phyloP scores from a whole-genome alignment of 768 basidiomycete species.

The Lentinula edodes region DNA sequence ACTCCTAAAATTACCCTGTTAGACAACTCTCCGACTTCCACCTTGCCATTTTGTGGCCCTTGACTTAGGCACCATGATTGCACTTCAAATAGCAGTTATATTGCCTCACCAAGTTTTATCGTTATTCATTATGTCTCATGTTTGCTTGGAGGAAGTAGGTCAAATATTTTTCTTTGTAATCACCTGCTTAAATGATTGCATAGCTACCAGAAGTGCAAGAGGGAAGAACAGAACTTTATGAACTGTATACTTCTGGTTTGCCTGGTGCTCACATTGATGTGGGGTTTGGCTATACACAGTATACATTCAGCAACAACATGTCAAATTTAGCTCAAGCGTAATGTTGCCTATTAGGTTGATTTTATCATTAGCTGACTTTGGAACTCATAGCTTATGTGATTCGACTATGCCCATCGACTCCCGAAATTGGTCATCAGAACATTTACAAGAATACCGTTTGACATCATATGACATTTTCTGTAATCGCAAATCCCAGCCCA shows the following conservation, averaged over 20 bases:
- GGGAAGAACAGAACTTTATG: not conserved
- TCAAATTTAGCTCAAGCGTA: not conserved
- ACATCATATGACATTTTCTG: slow-evolving; percentile 13
- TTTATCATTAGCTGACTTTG: not conserved
- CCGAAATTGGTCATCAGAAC: slow-evolving; percentile 11
- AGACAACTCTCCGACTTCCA: slow-evolving; percentile 1
- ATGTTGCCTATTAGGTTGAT: not conserved
- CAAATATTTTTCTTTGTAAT: not conserved
- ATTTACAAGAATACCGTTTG: slow-evolving; percentile 6
- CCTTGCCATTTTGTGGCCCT: slow-evolving; percentile 3
- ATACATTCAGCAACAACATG: not conserved
- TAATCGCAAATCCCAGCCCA: slow-evolving; percentile 8
- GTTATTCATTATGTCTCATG: slow-evolving; percentile 4
- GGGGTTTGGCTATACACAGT: not conserved
- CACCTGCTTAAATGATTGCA: not conserved
- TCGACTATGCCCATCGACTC: not conserved
- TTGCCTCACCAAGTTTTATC: not conserved
- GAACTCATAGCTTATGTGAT: not conserved
- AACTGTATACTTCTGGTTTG: not conserved
- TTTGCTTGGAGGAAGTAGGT: not conserved
- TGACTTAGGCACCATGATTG: not conserved
- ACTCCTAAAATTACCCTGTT: not conserved
- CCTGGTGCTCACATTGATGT: not conserved
- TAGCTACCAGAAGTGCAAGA: not conserved
- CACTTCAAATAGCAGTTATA: slow-evolving; percentile 1